phyloP scores from a whole-genome alignment of 1,284 basidiomycete genomes.

The Puccinia coronata region DNA sequence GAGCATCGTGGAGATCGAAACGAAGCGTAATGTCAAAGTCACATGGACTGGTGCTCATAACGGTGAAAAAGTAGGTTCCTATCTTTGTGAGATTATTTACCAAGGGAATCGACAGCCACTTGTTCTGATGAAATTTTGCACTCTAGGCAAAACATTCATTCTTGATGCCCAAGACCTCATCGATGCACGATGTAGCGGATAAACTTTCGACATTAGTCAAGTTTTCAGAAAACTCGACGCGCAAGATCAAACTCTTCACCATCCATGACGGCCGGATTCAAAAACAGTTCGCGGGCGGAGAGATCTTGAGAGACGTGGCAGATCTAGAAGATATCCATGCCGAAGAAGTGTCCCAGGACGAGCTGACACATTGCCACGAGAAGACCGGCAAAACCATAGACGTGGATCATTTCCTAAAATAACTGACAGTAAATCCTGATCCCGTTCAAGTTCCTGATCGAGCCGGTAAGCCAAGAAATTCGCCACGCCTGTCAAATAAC shows the following conservation, averaged over 20 bases:
- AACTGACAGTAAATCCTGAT: conserved; percentile 90
- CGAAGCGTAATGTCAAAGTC: conserved; percentile 94
- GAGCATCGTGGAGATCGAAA: conserved; percentile 96
- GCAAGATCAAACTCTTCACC: conserved; percentile 92
- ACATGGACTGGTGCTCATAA: conserved; percentile 96
- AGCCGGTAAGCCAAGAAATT: conserved; percentile 65
- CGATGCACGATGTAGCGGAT: conserved; percentile 85
- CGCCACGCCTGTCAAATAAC: background rate
- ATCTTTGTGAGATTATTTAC: no score
- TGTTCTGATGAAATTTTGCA: conserved; percentile 8
- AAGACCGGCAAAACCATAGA: conserved; percentile 92
- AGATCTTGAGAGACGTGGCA: conserved; percentile 95
- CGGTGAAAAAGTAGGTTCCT: conserved; percentile 73
- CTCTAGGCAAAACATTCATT: conserved; percentile 72
- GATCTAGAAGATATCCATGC: conserved; percentile 93
- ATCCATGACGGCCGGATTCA: conserved; percentile 80
- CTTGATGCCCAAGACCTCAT: conserved; percentile 94
- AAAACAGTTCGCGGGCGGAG: conserved; percentile 84
- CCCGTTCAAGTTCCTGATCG: conserved; percentile 94
- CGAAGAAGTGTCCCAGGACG: conserved; percentile 66
- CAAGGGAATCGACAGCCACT: background rate
- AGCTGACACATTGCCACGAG: conserved; percentile 81
- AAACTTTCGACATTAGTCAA: conserved; percentile 81
- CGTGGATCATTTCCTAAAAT: conserved; percentile 97
- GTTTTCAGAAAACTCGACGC: conserved; percentile 70